Base-by-base conservation (phyloP, 2,329 filamentous ascomycete genomes). In the Pseudocercospora crystallina region DNA sequence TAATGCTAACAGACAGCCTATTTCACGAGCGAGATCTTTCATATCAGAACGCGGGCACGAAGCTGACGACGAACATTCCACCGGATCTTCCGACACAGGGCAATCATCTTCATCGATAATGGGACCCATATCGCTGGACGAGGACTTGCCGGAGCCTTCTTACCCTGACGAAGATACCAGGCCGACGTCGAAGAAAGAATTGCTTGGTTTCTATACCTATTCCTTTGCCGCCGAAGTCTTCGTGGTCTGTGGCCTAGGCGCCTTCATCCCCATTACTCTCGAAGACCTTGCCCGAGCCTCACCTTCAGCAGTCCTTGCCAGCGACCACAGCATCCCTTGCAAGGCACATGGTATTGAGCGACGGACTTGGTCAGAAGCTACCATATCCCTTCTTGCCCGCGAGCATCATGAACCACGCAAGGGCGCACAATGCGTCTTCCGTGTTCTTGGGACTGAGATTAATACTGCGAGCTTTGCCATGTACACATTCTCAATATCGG, bases 381-480 rank as follows among this genome's bases (percentile, higher is more conserved):
- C 43, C 15, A 30, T 11, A 20, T 32, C 37, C n/a, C 17, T 52
- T 26, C 26, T 48, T 11, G 7, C 13, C 11, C 35, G 51, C 26
- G 36, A 32, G 26, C 15, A 42, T 26, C 30, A 38, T 33, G 34
- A 48, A 12, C 37, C 56, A 26, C 40, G 54, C 74, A 62, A 75
- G 76, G 36, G 79, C 78, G 42, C 57, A 4, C 89, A 95, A 68
- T 99, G 94, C 66, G 77, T 97, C 53, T 83, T 97, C 52, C 82
- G 86, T 57, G 76, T 97, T 5, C 74, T 95, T 17, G 92, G 92
- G 5, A 70, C 87, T 53, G 86, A 95, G 64, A 86, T 99, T 73
- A 97, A 97, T 71, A 96, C 92, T 1, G 91, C 92, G 32, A 95
- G 89, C 70, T 96, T 97, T 70, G 92, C 90, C 68, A 95, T 97